Evolutionary conservation across 164 flowering plant genomes (phyloP), one percentile per base, ranked within the genome.

Genomic region (Brasenia schreberi): DNA sequence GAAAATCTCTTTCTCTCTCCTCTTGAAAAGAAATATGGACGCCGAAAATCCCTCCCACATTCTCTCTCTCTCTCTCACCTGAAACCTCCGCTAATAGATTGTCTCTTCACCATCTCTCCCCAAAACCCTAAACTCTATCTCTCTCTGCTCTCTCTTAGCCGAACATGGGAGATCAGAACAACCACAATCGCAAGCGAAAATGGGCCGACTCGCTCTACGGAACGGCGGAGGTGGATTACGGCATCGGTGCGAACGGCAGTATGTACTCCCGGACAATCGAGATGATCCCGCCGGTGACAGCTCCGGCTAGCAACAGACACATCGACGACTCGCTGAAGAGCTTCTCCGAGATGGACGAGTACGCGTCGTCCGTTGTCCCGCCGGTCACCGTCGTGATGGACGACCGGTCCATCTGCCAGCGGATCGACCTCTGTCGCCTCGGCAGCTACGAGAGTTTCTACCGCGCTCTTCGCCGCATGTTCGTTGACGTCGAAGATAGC

Each of bases 361-460:
- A 74, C 7, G 74, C 79, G 2, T 67, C 83, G 6, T n/a, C 70
- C 7, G 75, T 84, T 61, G 77, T 84, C 19, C 93, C 93, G n/a
- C 81, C 87, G 60, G 84, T 90, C 53, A 90, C 96, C 0, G 93
- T 90, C 49, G 91, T 86, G 49, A 79, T 87, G 0, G 93, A 90
- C 68, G 93, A 91, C 58, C 86, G 96, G 18, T 83, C 93, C 18
- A 90, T 90, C 75, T 90, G 96, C 80, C 93, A 90, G 10, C 80
- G 89, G 16, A 81, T 86, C 65, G 77, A 77, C 71, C 93, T 90
- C 42, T 84, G 83, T 19, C 80, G 81, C 66, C 96, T 81, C 67
- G 73, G 72, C 4, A 82, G 82, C 76, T 90, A 90, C 76, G 72
- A 78, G 0, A 85, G 91, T 72, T 78, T 90, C 4, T 90, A 91